A percentile compares a stretch with the other conserved stretches of the same genome.
Evolutionary conservation across 1,139 yeast genomes (phyloP).

Genomic region (Debaryomyces sp.): DNA sequence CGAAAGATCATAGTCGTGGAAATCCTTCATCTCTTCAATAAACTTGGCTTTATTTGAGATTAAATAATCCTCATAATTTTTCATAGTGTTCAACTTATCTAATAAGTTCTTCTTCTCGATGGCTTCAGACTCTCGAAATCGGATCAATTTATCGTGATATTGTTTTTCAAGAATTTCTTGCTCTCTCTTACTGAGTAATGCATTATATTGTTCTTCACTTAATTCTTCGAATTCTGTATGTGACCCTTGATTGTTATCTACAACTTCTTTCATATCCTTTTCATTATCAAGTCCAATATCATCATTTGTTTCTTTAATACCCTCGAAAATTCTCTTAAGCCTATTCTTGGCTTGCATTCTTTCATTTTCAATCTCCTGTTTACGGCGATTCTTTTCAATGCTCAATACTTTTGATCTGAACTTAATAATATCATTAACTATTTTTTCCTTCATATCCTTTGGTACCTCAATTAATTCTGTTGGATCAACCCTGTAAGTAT

Average conservation of each 20-base stretch:
- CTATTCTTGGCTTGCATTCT: slow-evolving; percentile 53
- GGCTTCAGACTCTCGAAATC: slow-evolving; percentile 21
- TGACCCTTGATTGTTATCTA: slow-evolving; percentile 18
- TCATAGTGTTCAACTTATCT: slow-evolving; percentile 20
- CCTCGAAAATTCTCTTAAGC: slow-evolving; percentile 53
- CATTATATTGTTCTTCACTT: slow-evolving; percentile 39
- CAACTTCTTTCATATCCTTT: slow-evolving; percentile 15
- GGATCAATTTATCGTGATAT: slow-evolving; percentile 20
- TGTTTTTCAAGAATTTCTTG: slow-evolving; percentile 20
- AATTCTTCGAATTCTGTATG: slow-evolving; percentile 29
- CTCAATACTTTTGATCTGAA: slow-evolving; percentile 64
- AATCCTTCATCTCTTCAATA: slow-evolving; percentile 34
- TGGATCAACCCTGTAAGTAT: slow-evolving; percentile 57
- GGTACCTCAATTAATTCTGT: slow-evolving; percentile 68
- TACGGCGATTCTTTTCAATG: slow-evolving; percentile 58
- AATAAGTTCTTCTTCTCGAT: slow-evolving; percentile 20
- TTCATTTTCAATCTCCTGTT: slow-evolving; percentile 54
- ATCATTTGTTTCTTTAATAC: slow-evolving; percentile 36
- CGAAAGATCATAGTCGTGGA: slow-evolving; percentile 19
- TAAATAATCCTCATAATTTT: slow-evolving; percentile 35
- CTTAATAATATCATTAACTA: slow-evolving; percentile 59
- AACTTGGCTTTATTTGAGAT: slow-evolving; percentile 39
- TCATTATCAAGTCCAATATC: slow-evolving; percentile 13
- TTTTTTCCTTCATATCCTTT: slow-evolving; percentile 54
- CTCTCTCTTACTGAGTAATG: slow-evolving; percentile 20